These are phyloP conservation scores for Yarrowia galli DNA, from an alignment of 1,139 yeast species.

Conservation along the genomic window DNA sequence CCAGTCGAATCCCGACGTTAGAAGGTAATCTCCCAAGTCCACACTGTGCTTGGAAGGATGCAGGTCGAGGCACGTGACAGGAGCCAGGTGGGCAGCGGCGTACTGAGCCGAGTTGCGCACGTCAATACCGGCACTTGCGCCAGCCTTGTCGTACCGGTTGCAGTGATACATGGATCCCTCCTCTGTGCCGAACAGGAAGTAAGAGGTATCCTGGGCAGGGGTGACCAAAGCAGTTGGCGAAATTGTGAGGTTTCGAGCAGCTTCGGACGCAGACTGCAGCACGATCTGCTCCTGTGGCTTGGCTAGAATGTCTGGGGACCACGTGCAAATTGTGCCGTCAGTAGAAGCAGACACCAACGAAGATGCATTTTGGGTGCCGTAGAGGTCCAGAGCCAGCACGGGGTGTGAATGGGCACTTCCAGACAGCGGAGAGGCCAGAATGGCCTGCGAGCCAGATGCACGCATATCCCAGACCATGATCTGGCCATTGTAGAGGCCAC, in stretches of 20 bases:
- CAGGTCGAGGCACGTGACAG: conserved; percentile 51
- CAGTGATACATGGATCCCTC: conserved; percentile 59
- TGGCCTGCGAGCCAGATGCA: conserved; percentile 43
- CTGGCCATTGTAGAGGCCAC: conserved; percentile 60
- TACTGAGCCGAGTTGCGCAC: conserved; percentile 42
- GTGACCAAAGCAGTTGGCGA: conserved; percentile 53
- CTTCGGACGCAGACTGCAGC: conserved; percentile 45
- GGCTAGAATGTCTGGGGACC: conserved; percentile 58
- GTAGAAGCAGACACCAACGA: conserved; percentile 55
- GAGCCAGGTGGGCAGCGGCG: conserved; percentile 52
- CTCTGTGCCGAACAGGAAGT: conserved; percentile 57
- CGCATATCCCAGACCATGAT: conserved; percentile 57
- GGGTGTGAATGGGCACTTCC: conserved; percentile 56
- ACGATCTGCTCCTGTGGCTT: conserved; percentile 52
- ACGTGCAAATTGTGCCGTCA: conserved; percentile 58
- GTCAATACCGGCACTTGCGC: conserved; percentile 51
- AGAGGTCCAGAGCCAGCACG: conserved; percentile 52
- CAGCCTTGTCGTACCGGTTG: conserved; percentile 52
- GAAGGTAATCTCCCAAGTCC: conserved; percentile 49
- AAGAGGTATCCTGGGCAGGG: conserved; percentile 50
- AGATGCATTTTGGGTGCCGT: conserved; percentile 51
- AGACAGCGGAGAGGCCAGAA: conserved; percentile 51
- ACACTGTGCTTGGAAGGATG: conserved; percentile 48
- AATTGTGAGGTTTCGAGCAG: conserved; percentile 51
- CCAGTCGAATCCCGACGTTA: conserved; percentile 56